A percentile compares a stretch with the other conserved stretches of the same genome.
Evolutionary conservation across 2,329 filamentous ascomycete species (phyloP).

Genomic region (Ambrosiella beaveri): DNA sequence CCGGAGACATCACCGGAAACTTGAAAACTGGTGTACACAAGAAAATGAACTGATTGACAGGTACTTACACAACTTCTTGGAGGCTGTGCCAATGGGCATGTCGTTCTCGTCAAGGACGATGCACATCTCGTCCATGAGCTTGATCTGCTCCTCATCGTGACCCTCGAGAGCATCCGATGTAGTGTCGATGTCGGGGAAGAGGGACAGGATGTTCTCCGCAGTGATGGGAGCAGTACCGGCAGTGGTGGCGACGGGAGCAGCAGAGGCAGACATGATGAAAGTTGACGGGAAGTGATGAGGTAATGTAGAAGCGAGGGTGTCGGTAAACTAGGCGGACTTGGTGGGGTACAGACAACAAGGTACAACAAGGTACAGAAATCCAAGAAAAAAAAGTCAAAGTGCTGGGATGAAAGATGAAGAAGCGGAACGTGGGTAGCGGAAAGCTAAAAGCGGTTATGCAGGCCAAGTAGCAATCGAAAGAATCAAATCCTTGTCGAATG

Average conservation of each 20-base stretch:
- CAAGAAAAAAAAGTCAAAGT: constrained; percentile 1
- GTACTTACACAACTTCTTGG: constrained; percentile 89
- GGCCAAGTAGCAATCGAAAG: not conserved
- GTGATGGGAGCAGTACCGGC: constrained; percentile 49
- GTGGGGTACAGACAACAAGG: not conserved
- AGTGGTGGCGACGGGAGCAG: constrained; percentile 17
- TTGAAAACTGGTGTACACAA: not conserved
- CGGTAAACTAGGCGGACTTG: not conserved
- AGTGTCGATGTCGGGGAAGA: constrained; percentile 72
- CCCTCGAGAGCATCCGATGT: constrained; percentile 62
- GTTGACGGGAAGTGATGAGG: not conserved
- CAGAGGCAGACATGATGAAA: constrained; percentile 14
- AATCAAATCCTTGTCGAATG: not conserved
- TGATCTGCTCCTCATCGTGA: constrained; percentile 94
- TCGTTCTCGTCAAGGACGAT: constrained; percentile 92
- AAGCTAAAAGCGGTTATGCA: not conserved
- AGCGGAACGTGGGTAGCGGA: not conserved
- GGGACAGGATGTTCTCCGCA: constrained; percentile 65
- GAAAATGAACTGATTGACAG: not conserved
- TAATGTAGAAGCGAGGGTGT: not conserved
- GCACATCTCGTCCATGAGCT: constrained; percentile 96
- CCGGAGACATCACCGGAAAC: not conserved
- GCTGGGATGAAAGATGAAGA: constrained; percentile 1
- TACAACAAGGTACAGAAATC: not conserved
- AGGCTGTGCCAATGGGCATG: constrained; percentile 81